A percentile compares a stretch with the other conserved stretches of the same genome.
These are phyloP conservation scores for Lasiosphaeria miniovina DNA, from an alignment of 495 filamentous ascomycete genomes.

Conservation along the genomic window DNA sequence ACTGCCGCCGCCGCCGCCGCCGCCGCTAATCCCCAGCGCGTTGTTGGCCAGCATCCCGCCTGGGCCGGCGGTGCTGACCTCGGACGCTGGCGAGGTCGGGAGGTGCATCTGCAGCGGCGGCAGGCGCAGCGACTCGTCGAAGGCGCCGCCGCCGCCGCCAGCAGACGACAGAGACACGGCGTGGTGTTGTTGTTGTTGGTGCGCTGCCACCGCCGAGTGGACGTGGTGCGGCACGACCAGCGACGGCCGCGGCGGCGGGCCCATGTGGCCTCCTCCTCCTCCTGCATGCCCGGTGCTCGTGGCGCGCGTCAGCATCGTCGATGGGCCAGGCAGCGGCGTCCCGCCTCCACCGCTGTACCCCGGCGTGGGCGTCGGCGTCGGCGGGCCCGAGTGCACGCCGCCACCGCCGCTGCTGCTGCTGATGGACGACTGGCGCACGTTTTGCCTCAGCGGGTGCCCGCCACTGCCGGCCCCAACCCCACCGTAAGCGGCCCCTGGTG, in stretches of 20 bases:
- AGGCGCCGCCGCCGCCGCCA: background rate
- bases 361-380: background rate
- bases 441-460: background rate
- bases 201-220: background rate
- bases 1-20: background rate
- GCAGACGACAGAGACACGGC: background rate
- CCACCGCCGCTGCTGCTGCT: background rate
- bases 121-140: slow-evolving; percentile 42
- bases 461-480: background rate
- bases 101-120: slow-evolving; percentile 57
- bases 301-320: slow-evolving; percentile 5
- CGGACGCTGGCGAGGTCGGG: slow-evolving; percentile 22
- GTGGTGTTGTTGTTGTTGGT: slow-evolving; percentile 19
- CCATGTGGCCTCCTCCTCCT: background rate
- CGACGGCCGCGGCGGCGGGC: slow-evolving; percentile 9
- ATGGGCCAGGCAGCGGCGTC: slow-evolving; percentile 2
- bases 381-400: too few species aligned
- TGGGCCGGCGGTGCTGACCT: background rate
- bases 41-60: background rate
- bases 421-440: slow-evolving; percentile 7
- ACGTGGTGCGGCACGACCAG: background rate
- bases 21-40: background rate
- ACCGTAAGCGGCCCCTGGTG: background rate
- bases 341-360: slow-evolving; percentile 1
- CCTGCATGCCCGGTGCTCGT: background rate